phyloP scores from a whole-genome alignment of 768 basidiomycete species.

The Mycena latifolia region DNA sequence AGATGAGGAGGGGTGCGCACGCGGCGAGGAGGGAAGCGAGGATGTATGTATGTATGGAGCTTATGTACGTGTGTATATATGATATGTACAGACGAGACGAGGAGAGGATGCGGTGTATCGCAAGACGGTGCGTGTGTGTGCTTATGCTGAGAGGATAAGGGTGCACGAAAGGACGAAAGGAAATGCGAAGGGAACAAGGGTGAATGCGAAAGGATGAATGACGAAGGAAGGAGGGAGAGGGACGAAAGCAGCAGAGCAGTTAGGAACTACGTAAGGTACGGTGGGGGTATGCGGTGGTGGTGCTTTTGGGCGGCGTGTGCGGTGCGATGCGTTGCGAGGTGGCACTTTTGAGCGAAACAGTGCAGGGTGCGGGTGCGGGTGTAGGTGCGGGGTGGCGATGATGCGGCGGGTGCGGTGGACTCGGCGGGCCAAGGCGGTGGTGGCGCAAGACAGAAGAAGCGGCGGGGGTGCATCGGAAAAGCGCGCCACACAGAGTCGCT shows the following conservation, averaged over 20 bases:
- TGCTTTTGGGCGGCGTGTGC: not conserved
- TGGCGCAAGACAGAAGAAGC: not conserved
- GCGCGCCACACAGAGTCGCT: not conserved
- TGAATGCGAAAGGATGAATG: not conserved
- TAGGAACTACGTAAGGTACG: constrained; percentile 1
- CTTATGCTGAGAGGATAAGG: not conserved
- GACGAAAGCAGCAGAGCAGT: not conserved
- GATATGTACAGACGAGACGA: not conserved
- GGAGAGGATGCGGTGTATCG: not conserved
- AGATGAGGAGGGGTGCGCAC: too few species aligned
- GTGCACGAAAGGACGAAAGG: not conserved
- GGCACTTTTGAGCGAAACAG: too few species aligned
- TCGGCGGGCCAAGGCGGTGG: too few species aligned
- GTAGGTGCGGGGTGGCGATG: not conserved
- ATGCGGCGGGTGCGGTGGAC: too few species aligned
- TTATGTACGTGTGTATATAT: too few species aligned
- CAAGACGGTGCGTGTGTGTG: not conserved
- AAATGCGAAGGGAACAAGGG: not conserved
- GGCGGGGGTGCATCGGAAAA: too few species aligned
- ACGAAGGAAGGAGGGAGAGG: too few species aligned
- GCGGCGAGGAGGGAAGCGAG: not conserved
- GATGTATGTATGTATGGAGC: too few species aligned
- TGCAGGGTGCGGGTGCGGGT: too few species aligned
- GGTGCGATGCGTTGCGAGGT: too few species aligned
- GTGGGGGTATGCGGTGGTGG: not conserved